A percentile compares a stretch with the other conserved stretches of the same genome.
Conservation (phyloP, 352 stramenopile species). For the Pythium phragmiticola region DNA sequence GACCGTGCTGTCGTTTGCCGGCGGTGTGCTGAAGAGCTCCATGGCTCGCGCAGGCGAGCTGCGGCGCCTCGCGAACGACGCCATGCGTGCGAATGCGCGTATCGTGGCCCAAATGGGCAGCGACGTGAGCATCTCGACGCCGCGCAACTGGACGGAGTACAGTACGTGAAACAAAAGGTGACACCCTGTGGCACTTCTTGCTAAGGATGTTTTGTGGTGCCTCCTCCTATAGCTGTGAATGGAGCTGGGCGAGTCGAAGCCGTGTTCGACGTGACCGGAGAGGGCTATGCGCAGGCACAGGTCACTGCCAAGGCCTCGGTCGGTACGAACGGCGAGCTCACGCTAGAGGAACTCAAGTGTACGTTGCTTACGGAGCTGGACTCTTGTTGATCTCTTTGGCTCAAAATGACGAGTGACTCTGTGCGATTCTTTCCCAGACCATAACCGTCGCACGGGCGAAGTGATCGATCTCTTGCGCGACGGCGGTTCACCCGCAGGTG, state of each 20-base stretch:
- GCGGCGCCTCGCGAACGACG: conserved; percentile 47
- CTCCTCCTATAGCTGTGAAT: conserved; percentile 50
- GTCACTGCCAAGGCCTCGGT: conserved; percentile 61
- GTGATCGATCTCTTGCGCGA: conserved; percentile 69
- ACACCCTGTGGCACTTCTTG: neutral
- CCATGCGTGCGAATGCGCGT: conserved; percentile 49
- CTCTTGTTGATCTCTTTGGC: neutral
- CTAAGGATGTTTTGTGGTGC: neutral
- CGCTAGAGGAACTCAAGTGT: conserved; percentile 68
- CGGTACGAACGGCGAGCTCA: conserved; percentile 35
- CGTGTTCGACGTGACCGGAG: conserved; percentile 54
- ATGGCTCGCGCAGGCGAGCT: conserved; percentile 64
- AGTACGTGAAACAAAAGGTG: conserved; percentile 36
- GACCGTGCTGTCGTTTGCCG: conserved; percentile 64
- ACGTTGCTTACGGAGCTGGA: conserved; percentile 17
- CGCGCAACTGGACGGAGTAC: conserved; percentile 72
- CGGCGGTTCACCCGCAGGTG: conserved; percentile 24
- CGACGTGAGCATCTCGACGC: conserved; percentile 47
- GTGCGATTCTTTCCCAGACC: conserved; percentile 31
- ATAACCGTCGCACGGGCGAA: conserved; percentile 51
- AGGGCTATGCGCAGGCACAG: conserved; percentile 33
- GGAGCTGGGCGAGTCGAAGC: conserved; percentile 59
- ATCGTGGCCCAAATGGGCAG: conserved; percentile 51
- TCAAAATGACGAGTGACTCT: neutral
- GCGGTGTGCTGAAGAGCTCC: conserved; percentile 56